Percentiles rank a stretch among this genome's conserved stretches.
These are phyloP conservation scores for Cystobasidium pallidum DNA, from an alignment of 1,284 basidiomycete genomes.

Conservation along the genomic window DNA sequence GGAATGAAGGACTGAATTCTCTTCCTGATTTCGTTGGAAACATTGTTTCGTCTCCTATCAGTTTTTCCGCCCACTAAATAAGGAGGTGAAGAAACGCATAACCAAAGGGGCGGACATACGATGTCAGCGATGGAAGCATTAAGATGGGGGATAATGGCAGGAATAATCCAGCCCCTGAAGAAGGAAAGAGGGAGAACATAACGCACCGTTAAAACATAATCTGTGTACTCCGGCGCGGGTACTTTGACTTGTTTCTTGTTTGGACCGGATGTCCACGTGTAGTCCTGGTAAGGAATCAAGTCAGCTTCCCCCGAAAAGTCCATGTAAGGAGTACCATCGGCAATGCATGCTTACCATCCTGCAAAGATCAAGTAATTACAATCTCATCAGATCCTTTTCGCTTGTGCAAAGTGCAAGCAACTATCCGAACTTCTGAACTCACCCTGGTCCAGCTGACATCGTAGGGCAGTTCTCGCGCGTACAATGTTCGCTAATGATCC, in stretches of 20 bases:
- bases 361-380: conserved; percentile 8
- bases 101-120: too few species aligned
- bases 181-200: background rate
- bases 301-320: too few species aligned
- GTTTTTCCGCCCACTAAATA: conserved; percentile 81
- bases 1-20: conserved; percentile 86
- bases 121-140: too few species aligned
- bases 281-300: conserved; percentile 63
- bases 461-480: conserved; percentile 84
- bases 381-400: background rate
- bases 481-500: conserved; percentile 91
- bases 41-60: conserved; percentile 85
- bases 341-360: conserved; percentile 38
- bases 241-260: conserved; percentile 91
- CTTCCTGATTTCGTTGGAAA: conserved; percentile 97
- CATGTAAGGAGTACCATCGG: too few species aligned
- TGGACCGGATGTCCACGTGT: conserved; percentile 92
- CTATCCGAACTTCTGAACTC: conserved; percentile 58
- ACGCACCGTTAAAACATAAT: conserved; percentile 86
- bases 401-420: too few species aligned
- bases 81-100: background rate
- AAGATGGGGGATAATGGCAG: too few species aligned
- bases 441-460: conserved; percentile 91
- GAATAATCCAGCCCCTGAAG: too few species aligned
- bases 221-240: conserved; percentile 94